phyloP scores from a whole-genome alignment of 495 filamentous ascomycete genomes.

The Neurospora africana region DNA sequence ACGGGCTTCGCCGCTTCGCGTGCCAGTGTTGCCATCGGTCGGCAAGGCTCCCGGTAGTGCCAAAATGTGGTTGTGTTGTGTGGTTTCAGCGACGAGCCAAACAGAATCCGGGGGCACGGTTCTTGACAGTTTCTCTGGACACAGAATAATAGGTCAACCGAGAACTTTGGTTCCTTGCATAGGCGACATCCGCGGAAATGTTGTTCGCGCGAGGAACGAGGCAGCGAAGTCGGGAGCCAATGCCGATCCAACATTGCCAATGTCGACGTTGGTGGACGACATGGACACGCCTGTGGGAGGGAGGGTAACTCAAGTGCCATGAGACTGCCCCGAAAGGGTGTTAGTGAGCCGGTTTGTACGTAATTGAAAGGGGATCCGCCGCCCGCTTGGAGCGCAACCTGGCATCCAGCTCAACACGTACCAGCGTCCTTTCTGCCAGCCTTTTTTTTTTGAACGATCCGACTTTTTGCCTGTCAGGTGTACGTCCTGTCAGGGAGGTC shows the following conservation, averaged over 20 bases:
- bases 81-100: background rate
- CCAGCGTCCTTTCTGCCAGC: background rate
- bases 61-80: background rate
- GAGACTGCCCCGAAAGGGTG: conserved; percentile 8
- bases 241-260: conserved; percentile 9
- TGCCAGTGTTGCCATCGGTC: background rate
- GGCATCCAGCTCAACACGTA: background rate
- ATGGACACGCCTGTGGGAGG: background rate
- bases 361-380: conserved; percentile 19
- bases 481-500: background rate
- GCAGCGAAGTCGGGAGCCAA: conserved; percentile 5
- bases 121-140: background rate
- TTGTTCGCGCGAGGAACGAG: background rate
- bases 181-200: conserved; percentile 20
- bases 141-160: background rate
- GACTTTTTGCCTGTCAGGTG: background rate
- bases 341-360: conserved; percentile 25
- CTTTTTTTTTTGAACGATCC: background rate
- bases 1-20: background rate
- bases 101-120: background rate
- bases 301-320: conserved; percentile 6
- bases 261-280: background rate
- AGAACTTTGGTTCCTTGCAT: background rate
- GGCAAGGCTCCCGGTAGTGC: background rate
- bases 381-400: background rate